Base-by-base conservation (phyloP, 352 stramenopile genomes). In the Aphanomyces astaci region DNA sequence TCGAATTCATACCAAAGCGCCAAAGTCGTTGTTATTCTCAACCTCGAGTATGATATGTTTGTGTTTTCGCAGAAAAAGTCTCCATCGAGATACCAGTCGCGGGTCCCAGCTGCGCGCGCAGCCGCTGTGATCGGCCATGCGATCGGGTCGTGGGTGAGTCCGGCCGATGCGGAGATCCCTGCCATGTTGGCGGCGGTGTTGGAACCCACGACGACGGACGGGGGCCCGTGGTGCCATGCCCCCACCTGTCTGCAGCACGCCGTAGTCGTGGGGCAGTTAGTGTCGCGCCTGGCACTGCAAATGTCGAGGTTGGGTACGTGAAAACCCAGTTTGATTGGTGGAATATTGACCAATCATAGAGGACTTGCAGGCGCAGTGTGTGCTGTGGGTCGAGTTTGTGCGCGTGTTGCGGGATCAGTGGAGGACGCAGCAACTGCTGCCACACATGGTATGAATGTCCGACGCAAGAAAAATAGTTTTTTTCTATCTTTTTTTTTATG, bases 301-400 rank as follows among this genome's bases (percentile, higher is more conserved):
- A 90, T 93, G 81, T 75, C 74, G 7, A 76, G 87, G 72, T 46
- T 90, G 22, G 81, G 84, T 91, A 81, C 51, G 75, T 82, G 13
- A 11, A 51, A 30, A 53, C 74, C 57, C 46, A n/a, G 4, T 10
- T 10, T 22, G 19, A 55, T 9, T 43, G 64, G 49, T 68, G 55
- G 3, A 11, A 17, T 36, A 36, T 45, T 67, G 36, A 70, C 52
- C 25, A 4, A 46, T 71, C 32, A 32, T 64, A 94, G 85, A 89
- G 53, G 75, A 82, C 0, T 74, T 94, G 15, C 86, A 87, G 52
- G 80, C 79, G 2, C 90, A 92, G 81, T 86, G 79, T 3, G 68
- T 90, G 24, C 56, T 94, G 39, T 94, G 85, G 85, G 82, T 92
- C 19, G 83, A 94, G 66, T 92, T 94, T 75, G 82, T 94, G 28